Evolutionary conservation across 768 basidiomycete species (phyloP).

Genomic region (Hypholoma fasciculare): DNA sequence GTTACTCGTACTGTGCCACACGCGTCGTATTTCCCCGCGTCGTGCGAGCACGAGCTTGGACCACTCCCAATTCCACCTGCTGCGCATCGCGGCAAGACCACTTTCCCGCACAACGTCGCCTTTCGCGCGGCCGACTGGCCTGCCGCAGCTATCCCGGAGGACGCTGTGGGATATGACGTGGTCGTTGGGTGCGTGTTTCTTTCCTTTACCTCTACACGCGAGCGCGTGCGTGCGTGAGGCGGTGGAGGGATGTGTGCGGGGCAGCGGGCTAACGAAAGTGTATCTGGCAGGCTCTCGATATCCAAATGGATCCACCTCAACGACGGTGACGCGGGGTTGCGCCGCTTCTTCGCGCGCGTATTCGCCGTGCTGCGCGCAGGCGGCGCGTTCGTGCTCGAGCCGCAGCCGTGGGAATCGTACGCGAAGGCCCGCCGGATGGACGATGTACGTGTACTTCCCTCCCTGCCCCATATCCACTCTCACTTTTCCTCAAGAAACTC

Average conservation of each 20-base stretch:
- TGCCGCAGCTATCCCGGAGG: conserved; percentile 50
- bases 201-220: neutral
- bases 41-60: conserved; percentile 76
- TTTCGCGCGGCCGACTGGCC: conserved; percentile 81
- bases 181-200: conserved; percentile 66
- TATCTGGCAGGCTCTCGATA: conserved; percentile 65
- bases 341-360: conserved; percentile 64
- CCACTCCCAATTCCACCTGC: conserved; percentile 66
- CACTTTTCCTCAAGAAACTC: conserved; percentile 36
- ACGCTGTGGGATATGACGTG: conserved; percentile 68
- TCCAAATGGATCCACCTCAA: conserved; percentile 94
- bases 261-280: neutral
- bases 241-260: no score
- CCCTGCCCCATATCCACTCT: neutral
- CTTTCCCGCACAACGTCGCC: conserved; percentile 78
- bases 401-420: conserved; percentile 86
- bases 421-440: conserved; percentile 73
- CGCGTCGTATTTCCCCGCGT: conserved; percentile 65
- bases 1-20: neutral
- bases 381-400: conserved; percentile 76
- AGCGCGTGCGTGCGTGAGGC: no score
- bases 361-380: conserved; percentile 56
- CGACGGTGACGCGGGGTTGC: conserved; percentile 72
- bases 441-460: conserved; percentile 34
- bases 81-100: conserved; percentile 25